A percentile compares a stretch with the other conserved stretches of the same genome.
Evolutionary conservation across 768 basidiomycete species (phyloP).

Genomic region (Pleurotus pulmonarius): DNA sequence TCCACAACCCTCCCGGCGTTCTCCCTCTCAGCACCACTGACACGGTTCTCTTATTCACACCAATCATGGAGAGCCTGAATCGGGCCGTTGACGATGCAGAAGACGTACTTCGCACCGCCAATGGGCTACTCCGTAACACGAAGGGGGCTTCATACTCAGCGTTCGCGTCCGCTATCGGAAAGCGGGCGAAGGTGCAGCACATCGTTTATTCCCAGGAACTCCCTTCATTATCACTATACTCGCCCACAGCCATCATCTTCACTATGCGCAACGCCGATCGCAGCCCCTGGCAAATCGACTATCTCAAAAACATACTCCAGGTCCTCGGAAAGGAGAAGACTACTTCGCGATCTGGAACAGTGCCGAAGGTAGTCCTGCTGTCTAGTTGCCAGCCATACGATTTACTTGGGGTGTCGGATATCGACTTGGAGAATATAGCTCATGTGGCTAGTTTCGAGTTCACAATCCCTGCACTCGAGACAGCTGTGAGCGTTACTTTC

Average conservation of each 20-base stretch:
- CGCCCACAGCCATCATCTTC: constrained; percentile 40
- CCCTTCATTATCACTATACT: constrained; percentile 9
- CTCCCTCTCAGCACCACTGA: constrained; percentile 28
- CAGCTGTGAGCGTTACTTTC: constrained; percentile 40
- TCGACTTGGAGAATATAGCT: constrained; percentile 21
- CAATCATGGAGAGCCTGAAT: constrained; percentile 54
- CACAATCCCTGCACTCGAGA: constrained; percentile 46
- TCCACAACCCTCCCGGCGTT: constrained; percentile 34
- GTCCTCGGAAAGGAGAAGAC: not conserved
- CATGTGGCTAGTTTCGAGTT: constrained; percentile 59
- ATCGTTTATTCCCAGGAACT: constrained; percentile 35
- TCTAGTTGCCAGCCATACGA: constrained; percentile 71
- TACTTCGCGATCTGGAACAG: constrained; percentile 1
- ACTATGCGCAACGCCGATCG: constrained; percentile 55
- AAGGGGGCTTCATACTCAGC: constrained; percentile 53
- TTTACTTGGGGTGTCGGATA: constrained; percentile 26
- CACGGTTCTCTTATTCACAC: constrained; percentile 48
- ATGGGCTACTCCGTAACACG: constrained; percentile 49
- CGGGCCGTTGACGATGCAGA: constrained; percentile 58
- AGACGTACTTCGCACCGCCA: constrained; percentile 34
- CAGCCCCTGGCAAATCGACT: constrained; percentile 47
- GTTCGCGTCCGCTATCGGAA: constrained; percentile 36
- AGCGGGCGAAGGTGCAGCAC: constrained; percentile 34
- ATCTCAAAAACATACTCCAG: constrained; percentile 25
- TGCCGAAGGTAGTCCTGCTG: constrained; percentile 40